A percentile compares a stretch with the other conserved stretches of the same genome.
phyloP scores from a whole-genome alignment of 2,329 filamentous ascomycete genomes.

The Penicillium sclerotigenum region DNA sequence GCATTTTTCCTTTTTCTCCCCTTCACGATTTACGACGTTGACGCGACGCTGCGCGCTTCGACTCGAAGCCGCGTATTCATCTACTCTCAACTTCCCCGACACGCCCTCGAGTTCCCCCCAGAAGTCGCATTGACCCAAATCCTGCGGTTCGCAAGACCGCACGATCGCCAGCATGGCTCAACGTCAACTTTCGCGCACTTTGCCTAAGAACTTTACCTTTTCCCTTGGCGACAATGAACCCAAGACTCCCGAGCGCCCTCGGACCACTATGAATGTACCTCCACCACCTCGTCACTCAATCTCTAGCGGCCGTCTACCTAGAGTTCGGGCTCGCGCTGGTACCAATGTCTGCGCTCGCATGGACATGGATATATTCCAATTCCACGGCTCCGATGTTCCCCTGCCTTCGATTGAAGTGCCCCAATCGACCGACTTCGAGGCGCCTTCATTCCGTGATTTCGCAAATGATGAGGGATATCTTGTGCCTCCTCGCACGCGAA shows the following conservation, averaged over 20 bases:
- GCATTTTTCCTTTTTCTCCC: constrained; percentile 12
- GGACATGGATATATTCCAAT: constrained; percentile 35
- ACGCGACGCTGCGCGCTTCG: constrained; percentile 18
- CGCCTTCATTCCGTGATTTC: constrained; percentile 24
- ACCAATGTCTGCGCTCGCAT: constrained; percentile 38
- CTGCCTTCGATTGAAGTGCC: constrained; percentile 46
- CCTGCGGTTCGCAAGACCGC: constrained; percentile 4
- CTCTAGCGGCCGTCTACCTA: constrained; percentile 41
- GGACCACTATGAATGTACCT: constrained; percentile 40
- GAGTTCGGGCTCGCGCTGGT: constrained; percentile 39
- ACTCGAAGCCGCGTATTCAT: constrained; percentile 7
- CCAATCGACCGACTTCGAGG: constrained; percentile 26
- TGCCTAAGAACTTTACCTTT: constrained; percentile 49
- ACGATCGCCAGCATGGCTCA: constrained; percentile 34
- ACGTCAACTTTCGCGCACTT: constrained; percentile 44
- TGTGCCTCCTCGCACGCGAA: constrained; percentile 39
- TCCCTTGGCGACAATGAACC: constrained; percentile 38
- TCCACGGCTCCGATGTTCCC: constrained; percentile 38
- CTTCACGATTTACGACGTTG: constrained; percentile 24
- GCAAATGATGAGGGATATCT: constrained; percentile 36
- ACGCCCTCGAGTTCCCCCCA: constrained; percentile 8
- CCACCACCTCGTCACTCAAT: constrained; percentile 45
- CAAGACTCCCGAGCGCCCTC: constrained; percentile 44
- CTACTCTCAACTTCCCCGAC: not conserved
- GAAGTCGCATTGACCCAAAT: constrained; percentile 9